Evolutionary conservation across 371 early-diverging fungal genomes (phyloP).

Genomic region (Umbelopsis sp.): DNA sequence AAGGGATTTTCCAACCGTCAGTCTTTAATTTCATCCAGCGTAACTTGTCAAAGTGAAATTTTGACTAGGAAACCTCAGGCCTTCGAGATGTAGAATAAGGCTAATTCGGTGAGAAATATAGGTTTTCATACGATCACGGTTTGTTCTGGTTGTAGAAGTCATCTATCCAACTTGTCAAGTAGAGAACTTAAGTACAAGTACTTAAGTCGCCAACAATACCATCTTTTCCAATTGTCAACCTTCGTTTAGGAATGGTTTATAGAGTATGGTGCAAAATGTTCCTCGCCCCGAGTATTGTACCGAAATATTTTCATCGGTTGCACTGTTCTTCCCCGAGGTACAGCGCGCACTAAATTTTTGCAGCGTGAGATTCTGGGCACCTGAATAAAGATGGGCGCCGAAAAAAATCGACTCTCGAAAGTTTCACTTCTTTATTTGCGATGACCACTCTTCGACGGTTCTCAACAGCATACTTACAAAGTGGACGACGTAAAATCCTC

Average conservation of each 20-base stretch:
- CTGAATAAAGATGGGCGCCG: neutral
- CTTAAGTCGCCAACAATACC: too few relatives aligned
- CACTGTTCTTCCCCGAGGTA: slow-evolving; percentile 10
- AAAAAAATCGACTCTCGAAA: neutral
- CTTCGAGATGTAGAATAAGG: too few relatives aligned
- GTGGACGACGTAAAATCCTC: slow-evolving; percentile 4
- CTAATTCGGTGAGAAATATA: too few relatives aligned
- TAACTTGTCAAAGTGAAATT: too few relatives aligned
- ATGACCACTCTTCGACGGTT: slow-evolving; percentile 12
- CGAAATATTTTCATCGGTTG: neutral
- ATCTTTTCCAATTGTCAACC: too few relatives aligned
- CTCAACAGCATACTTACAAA: slow-evolving; percentile 9
- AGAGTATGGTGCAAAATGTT: neutral
- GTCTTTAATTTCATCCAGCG: too few relatives aligned
- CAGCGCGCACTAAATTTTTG: neutral
- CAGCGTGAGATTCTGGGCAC: slow-evolving; percentile 1
- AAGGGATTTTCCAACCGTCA: neutral
- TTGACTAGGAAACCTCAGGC: too few relatives aligned
- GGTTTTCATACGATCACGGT: too few relatives aligned
- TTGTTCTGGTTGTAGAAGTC: too few relatives aligned
- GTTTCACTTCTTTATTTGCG: neutral
- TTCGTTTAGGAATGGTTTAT: too few relatives aligned
- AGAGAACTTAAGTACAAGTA: too few relatives aligned
- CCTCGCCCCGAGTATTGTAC: slow-evolving; percentile 7
- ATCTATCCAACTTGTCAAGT: too few relatives aligned